Percentiles rank a stretch among this genome's conserved stretches.
Evolutionary conservation across 2,329 filamentous ascomycete genomes (phyloP).

Genomic region (Penicillium corylophilum): DNA sequence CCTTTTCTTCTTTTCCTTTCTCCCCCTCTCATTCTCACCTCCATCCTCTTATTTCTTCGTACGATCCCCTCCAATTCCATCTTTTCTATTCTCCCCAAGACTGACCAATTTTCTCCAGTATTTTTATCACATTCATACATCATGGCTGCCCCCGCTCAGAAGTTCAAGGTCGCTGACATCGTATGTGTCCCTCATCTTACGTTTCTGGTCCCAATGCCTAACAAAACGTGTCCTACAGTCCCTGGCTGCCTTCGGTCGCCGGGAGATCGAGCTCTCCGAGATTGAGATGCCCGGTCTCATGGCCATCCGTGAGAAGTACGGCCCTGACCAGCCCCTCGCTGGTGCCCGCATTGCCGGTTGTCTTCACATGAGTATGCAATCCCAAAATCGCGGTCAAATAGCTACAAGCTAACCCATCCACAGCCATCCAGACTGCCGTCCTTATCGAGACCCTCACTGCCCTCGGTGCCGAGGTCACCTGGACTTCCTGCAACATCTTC

Average conservation of each 20-base stretch:
- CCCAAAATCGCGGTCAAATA: neutral
- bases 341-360: constrained; percentile 96
- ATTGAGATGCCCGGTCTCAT: constrained; percentile 97
- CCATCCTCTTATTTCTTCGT: constrained; percentile 15
- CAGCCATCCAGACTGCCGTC: constrained; percentile 96
- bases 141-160: constrained; percentile 76
- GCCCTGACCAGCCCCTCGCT: constrained; percentile 85
- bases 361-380: constrained; percentile 82
- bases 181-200: constrained; percentile 39
- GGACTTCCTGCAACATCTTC: constrained; percentile 99
- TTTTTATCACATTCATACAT: constrained; percentile 33
- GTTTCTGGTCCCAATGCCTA: constrained; percentile 4
- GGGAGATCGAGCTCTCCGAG: constrained; percentile 98
- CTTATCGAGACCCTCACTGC: constrained; percentile 95
- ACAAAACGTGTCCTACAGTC: constrained; percentile 46
- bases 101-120: constrained; percentile 10
- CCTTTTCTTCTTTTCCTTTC: constrained; percentile 15
- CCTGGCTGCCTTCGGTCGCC: constrained; percentile 96
- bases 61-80: constrained; percentile 6
- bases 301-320: constrained; percentile 90
- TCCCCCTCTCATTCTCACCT: constrained; percentile 14
- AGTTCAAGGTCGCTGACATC: constrained; percentile 98
- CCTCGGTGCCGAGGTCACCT: constrained; percentile 97
- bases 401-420: constrained; percentile 8
- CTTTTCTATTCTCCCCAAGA: constrained; percentile 8